Evolutionary conservation across 305 asterid genomes (phyloP).

Genomic region (Fraxinus dipetala): DNA sequence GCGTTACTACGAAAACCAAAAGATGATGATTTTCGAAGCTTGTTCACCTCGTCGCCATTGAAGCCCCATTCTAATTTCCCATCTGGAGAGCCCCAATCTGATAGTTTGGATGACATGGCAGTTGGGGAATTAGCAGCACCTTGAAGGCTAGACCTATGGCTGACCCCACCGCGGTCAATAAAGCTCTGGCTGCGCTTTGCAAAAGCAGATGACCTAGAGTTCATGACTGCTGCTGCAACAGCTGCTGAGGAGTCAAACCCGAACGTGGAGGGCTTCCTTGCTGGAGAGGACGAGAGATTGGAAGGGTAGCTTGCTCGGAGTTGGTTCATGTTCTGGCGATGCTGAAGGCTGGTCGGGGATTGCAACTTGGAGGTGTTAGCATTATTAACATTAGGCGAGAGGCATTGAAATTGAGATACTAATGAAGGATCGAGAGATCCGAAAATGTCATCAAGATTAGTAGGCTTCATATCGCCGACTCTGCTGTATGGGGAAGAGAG

Average conservation of each 20-base stretch:
- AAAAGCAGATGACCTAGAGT: constrained; percentile 68
- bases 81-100: constrained; percentile 65
- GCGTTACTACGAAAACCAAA: constrained; percentile 47
- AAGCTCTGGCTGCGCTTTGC: constrained; percentile 92
- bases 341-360: constrained; percentile 51
- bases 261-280: constrained; percentile 35
- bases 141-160: constrained; percentile 25
- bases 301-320: constrained; percentile 76
- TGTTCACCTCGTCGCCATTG: constrained; percentile 53
- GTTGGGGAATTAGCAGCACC: constrained; percentile 36
- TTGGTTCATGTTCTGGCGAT: constrained; percentile 64
- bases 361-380: constrained; percentile 25
- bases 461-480: constrained; percentile 46
- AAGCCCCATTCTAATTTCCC: constrained; percentile 76
- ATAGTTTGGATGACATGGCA: constrained; percentile 31
- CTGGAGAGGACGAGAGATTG: constrained; percentile 52
- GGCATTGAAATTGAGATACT: constrained; percentile 42
- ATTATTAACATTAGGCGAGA: constrained; percentile 33
- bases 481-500: constrained; percentile 54
- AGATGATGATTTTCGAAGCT: constrained; percentile 72
- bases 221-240: constrained; percentile 78
- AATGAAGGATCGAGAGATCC: constrained; percentile 48
- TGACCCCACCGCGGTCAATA: constrained; percentile 38
- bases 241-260: constrained; percentile 88
- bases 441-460: constrained; percentile 56